Base-by-base conservation (phyloP, 495 filamentous ascomycete genomes). In the Podospora pseudocomata region DNA sequence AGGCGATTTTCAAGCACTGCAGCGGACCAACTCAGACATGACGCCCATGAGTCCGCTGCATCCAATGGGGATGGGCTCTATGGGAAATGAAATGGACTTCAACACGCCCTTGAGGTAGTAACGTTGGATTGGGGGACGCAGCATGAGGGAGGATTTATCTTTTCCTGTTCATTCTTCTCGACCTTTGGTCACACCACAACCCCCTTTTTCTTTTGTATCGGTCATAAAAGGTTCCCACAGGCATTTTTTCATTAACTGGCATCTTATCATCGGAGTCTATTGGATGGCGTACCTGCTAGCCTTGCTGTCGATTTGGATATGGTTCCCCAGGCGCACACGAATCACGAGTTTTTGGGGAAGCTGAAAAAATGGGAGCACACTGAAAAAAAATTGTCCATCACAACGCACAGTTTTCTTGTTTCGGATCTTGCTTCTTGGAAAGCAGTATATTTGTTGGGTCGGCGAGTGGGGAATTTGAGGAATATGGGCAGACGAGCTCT, bases 1-100 rank as follows among this genome's bases (percentile, higher is more conserved):
- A 19, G 80, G 79, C 15, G 81, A 83, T 53, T 84, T 82, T 67
- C 81, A 84, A 11, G 78, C 81, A 2, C 65, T 84, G 7, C 80
- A 82, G 57, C 72, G 81, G 64, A 75, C 76, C 44, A 81, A 81
- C 64, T 75, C 80, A 0, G 81, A 82, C 60, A 78, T 75, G 57
- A 74, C 73, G 1, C 30, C 75, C 0, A 81, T 75, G 58, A 74
- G 73, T 2, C 30, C 75, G 0, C 81, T 82, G 77, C 73, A 74
- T 56, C 44, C 78, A 9, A 57, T 83, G 2, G 76, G 78, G 6
- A 77, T 78, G 64, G 72, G 70, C 34, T 62, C 74, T 2, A 71
- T 79, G 72, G 73, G 70, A 6, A 66, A 63, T 11, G 75, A 77
- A n/a, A 16, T 79, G 49, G 75, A 78, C 54, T 79, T 77, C 69